Conservation (phyloP, 176 grass and related monocot species). For the Pontederia crassipes region DNA sequence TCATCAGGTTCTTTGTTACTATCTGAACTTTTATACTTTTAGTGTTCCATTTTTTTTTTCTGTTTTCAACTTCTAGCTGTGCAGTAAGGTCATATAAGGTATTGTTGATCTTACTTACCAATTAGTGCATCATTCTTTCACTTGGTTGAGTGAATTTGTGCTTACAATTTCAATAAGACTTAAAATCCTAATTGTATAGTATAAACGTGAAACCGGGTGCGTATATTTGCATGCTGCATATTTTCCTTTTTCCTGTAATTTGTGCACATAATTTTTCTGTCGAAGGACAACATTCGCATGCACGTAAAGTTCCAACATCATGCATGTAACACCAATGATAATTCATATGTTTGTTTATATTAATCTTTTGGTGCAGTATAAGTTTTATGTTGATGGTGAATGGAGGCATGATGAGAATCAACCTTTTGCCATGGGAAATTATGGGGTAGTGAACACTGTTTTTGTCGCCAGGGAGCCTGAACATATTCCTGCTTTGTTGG, state of each 20-base stretch:
- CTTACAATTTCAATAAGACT: too few relatives aligned
- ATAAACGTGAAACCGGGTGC: too few relatives aligned
- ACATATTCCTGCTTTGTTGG: slow-evolving; percentile 37
- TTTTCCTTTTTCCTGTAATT: too few relatives aligned
- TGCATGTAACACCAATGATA: neutral
- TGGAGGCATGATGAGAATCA: slow-evolving; percentile 81
- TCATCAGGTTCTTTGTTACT: slow-evolving; percentile 14
- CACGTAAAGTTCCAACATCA: neutral
- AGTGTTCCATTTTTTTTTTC: neutral
- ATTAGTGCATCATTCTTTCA: too few relatives aligned
- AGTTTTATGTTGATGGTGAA: slow-evolving; percentile 89
- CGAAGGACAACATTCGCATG: neutral
- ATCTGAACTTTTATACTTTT: slow-evolving; percentile 3
- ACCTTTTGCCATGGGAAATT: slow-evolving; percentile 45
- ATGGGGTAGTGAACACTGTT: slow-evolving; percentile 82
- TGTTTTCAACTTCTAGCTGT: slow-evolving; percentile 3
- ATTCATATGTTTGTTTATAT: slow-evolving; percentile 1
- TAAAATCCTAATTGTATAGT: too few relatives aligned
- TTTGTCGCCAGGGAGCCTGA: slow-evolving; percentile 45
- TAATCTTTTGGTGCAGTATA: slow-evolving; percentile 54
- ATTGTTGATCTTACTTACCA: too few relatives aligned
- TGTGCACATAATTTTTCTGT: neutral
- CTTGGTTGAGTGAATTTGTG: too few relatives aligned
- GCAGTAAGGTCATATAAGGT: too few relatives aligned
- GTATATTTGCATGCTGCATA: too few relatives aligned